phyloP scores from a whole-genome alignment of 2,329 filamentous ascomycete genomes.

The Botrytis aclada region DNA sequence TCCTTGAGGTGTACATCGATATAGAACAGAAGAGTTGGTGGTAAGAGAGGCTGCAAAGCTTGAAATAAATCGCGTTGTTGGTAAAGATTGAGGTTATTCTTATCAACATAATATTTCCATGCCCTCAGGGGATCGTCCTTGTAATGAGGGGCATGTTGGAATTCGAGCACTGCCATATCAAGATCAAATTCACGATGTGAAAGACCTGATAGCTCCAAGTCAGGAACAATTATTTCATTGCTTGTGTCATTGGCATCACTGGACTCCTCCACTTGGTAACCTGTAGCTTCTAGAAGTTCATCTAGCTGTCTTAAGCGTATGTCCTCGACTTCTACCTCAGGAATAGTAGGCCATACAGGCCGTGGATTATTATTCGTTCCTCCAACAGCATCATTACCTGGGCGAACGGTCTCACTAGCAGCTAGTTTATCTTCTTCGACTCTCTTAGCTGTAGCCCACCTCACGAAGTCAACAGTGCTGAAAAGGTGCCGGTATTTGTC shows the following conservation, averaged over 20 bases:
- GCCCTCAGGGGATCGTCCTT: conserved; percentile 2
- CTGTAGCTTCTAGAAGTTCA: conserved; percentile 32
- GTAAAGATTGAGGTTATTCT: not conserved
- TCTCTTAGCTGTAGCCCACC: conserved; percentile 31
- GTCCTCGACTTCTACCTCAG: conserved; percentile 34
- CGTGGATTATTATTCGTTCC: not conserved
- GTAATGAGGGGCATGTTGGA: not conserved
- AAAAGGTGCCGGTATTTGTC: conserved; percentile 53
- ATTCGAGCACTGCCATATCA: conserved; percentile 1
- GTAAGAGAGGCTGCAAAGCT: not conserved
- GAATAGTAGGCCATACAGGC: conserved; percentile 25
- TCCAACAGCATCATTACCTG: not conserved
- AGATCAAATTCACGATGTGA: conserved; percentile 5
- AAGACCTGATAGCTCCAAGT: not conserved
- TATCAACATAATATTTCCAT: conserved; percentile 8
- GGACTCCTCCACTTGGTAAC: conserved; percentile 36
- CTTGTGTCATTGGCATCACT: conserved; percentile 19
- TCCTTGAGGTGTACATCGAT: conserved; percentile 3
- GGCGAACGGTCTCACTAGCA: not conserved
- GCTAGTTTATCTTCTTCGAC: conserved; percentile 12
- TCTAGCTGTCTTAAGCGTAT: conserved; percentile 32
- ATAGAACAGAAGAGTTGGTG: not conserved
- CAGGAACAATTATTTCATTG: not conserved
- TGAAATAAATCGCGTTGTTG: not conserved
- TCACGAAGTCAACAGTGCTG: conserved; percentile 42